phyloP scores from a whole-genome alignment of 495 filamentous ascomycete genomes.

The Neurospora sp. region DNA sequence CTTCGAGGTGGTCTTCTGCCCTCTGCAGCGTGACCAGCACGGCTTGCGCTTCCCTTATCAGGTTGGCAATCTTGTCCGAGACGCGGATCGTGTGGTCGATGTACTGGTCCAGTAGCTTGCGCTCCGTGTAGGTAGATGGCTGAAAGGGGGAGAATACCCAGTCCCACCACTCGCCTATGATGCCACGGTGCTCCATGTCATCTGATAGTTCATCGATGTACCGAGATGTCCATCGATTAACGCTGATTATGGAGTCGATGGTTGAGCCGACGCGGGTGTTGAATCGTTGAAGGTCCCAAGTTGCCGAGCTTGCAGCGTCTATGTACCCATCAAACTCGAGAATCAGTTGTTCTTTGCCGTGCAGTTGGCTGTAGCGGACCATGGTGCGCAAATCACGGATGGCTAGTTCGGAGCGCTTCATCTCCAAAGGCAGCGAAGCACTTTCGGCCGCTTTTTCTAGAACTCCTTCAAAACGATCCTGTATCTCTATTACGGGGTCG shows the following conservation, averaged over 20 bases:
- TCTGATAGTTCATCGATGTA: slow-evolving; percentile 49
- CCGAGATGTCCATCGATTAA: slow-evolving; percentile 50
- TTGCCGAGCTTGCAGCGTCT: slow-evolving; percentile 43
- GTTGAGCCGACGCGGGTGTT: slow-evolving; percentile 57
- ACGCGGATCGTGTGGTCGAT: slow-evolving; percentile 52
- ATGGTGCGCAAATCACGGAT: slow-evolving; percentile 64
- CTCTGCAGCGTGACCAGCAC: slow-evolving; percentile 46
- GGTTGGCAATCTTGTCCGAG: slow-evolving; percentile 50
- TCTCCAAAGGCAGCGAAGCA: slow-evolving; percentile 52
- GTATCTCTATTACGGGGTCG: slow-evolving; percentile 54
- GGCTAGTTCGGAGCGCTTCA: slow-evolving; percentile 60
- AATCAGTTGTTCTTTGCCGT: slow-evolving; percentile 47
- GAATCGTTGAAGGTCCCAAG: slow-evolving; percentile 52
- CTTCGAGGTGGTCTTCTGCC: slow-evolving; percentile 51
- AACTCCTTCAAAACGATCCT: slow-evolving; percentile 55
- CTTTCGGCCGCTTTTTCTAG: slow-evolving; percentile 48
- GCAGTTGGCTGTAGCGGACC: slow-evolving; percentile 38
- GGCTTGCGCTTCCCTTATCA: slow-evolving; percentile 57
- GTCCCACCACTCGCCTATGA: slow-evolving; percentile 26
- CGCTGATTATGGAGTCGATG: slow-evolving; percentile 57
- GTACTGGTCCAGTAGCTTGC: slow-evolving; percentile 48
- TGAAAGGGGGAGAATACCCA: slow-evolving; percentile 47
- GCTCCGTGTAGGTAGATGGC: slow-evolving; percentile 40
- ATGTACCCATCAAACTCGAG: slow-evolving; percentile 60
- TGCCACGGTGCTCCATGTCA: slow-evolving; percentile 32